Evolutionary conservation across 2,329 filamentous ascomycete genomes (phyloP).

Genomic region (Exophiala calicioides): DNA sequence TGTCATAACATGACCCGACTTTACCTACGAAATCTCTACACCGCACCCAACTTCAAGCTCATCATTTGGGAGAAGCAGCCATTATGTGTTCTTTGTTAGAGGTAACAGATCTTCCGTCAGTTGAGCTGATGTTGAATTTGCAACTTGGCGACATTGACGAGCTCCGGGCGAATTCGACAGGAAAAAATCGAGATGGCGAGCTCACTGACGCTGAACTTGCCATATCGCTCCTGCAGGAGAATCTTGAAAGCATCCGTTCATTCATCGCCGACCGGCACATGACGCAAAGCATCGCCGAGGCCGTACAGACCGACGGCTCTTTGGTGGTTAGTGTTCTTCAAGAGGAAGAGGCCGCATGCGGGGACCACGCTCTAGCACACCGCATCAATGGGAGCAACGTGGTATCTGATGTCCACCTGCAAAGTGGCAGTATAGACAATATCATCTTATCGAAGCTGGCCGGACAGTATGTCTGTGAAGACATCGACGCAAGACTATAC

Average conservation of each 20-base stretch:
- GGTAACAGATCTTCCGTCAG: too few species aligned
- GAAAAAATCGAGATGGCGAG: constrained; percentile 23
- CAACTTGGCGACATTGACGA: constrained; percentile 28
- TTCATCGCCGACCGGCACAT: constrained; percentile 26
- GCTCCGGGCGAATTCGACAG: constrained; percentile 19
- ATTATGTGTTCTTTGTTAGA: too few species aligned
- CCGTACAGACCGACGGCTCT: constrained; percentile 22
- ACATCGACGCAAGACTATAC: constrained; percentile 3
- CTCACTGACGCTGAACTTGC: constrained; percentile 15
- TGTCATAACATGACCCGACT: too few species aligned
- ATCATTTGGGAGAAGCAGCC: too few species aligned
- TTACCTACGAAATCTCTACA: too few species aligned
- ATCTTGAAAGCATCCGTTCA: constrained; percentile 15
- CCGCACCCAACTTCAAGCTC: too few species aligned
- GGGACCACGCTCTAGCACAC: too few species aligned
- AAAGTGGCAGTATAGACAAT: constrained; percentile 2
- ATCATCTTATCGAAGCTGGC: constrained; percentile 10
- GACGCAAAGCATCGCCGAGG: constrained; percentile 31
- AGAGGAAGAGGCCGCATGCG: too few species aligned
- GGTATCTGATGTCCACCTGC: too few species aligned
- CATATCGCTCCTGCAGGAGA: constrained; percentile 23
- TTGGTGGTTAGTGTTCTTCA: constrained; percentile 9
- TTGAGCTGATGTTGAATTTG: constrained; percentile 27
- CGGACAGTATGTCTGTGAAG: constrained; percentile 11
- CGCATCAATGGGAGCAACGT: too few species aligned